Evolutionary conservation across 2,329 filamentous ascomycete genomes (phyloP).

Genomic region (Epichloe coenophiala): DNA sequence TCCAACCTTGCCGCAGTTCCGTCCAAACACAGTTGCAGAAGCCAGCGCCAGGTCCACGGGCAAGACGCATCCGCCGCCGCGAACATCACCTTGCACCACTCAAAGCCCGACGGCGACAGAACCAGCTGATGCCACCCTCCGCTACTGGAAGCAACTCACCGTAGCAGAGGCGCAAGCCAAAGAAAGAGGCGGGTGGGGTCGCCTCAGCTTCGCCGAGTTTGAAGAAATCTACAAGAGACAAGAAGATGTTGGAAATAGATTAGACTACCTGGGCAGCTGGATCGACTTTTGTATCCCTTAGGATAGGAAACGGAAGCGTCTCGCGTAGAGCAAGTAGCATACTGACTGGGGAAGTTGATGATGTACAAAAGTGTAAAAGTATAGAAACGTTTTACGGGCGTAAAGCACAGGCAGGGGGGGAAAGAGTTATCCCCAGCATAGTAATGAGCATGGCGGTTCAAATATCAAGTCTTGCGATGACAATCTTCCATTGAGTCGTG

Average conservation of each 20-base stretch:
- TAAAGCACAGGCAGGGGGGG: too few species aligned
- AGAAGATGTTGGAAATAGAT: conserved; percentile 45
- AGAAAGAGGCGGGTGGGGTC: conserved; percentile 64
- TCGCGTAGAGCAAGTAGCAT: not conserved
- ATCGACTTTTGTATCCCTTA: conserved; percentile 67
- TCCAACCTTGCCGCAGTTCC: conserved; percentile 55
- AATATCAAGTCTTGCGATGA: too few species aligned
- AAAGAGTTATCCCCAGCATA: too few species aligned
- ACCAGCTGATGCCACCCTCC: conserved; percentile 19
- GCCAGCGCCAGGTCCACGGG: conserved; percentile 7
- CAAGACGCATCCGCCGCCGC: not conserved
- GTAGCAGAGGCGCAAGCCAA: conserved; percentile 54
- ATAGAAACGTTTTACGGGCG: too few species aligned
- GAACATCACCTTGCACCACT: not conserved
- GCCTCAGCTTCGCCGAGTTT: conserved; percentile 69
- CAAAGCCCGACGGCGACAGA: conserved; percentile 7
- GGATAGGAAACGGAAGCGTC: conserved; percentile 1
- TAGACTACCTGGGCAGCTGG: conserved; percentile 81
- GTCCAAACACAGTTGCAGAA: conserved; percentile 35
- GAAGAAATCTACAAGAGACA: conserved; percentile 58
- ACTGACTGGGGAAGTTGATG: too few species aligned
- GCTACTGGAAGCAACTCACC: conserved; percentile 43
- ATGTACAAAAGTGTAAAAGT: too few species aligned
- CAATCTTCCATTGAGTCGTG: too few species aligned
- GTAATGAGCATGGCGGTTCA: too few species aligned